Evolutionary conservation across 257 asterid genomes (phyloP), one percentile per base, ranked within the genome.

Genomic region (Jacaranda copaia): DNA sequence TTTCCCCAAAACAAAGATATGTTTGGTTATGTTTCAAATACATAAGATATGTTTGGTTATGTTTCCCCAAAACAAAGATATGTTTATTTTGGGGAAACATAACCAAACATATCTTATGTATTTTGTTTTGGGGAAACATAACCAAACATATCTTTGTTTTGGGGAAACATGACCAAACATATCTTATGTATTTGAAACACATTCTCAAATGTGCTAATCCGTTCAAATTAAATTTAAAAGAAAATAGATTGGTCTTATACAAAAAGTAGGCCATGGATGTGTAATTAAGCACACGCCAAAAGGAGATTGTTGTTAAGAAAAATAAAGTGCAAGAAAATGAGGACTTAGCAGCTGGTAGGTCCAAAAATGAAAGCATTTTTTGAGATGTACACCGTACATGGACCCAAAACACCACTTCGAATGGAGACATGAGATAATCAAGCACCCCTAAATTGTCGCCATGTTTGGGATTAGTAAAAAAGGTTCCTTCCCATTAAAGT

Each of bases 391-490:
- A 53, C 15, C 8, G 59, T 53, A 53, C 62, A 57, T 57, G 62
- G 62, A 6, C 51, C 56, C 45, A 42, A 61, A 32, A 20, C 61
- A 46, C 78, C 56, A 59, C 40, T 61, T 57, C 58, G 39, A 20
- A n/a, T 66, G 51, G 63, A 74, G 25, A 74, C 86, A 38, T 46
- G 13, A 43, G 52, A 70, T 66, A 78, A 72, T 77, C 68, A 48
- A 42, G 49, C 36, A 77, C 72, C 32, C 32, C 38, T 77, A 63
- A 32, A 8, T 66, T 82, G 89, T 82, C 83, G 38, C 74, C 77
- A 56, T 73, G 80, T 70, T 81, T 79, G 76, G 65, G 74, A 57
- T 73, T 83, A 38, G 71, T n/a, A 32, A 74, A 61, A 74, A n/a
- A 7, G 52, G 3, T 8, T 43, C 53, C 12, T 57, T 57, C 51